A percentile compares a stretch with the other conserved stretches of the same genome.
These are phyloP conservation scores for Crucibulum laeve DNA, from an alignment of 768 basidiomycete genomes.

Conservation along the genomic window DNA sequence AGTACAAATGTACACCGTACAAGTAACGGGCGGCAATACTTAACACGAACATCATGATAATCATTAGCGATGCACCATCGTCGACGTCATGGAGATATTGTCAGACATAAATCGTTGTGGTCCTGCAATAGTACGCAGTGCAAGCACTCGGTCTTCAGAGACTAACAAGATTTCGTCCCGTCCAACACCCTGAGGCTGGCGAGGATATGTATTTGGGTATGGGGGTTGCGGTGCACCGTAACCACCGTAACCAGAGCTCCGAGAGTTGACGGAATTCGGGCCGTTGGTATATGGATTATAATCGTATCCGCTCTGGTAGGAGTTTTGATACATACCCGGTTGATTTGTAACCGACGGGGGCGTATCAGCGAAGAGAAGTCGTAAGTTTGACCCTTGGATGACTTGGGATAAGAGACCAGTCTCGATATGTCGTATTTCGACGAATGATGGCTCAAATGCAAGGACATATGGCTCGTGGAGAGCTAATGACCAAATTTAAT, in stretches of 20 bases:
- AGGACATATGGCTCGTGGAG: slow-evolving; percentile 95
- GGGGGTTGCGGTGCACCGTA: slow-evolving; percentile 26
- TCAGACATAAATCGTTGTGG: slow-evolving; percentile 36
- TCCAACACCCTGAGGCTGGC: slow-evolving; percentile 45
- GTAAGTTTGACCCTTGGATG: slow-evolving; percentile 88
- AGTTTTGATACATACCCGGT: slow-evolving; percentile 31
- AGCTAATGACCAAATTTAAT: slow-evolving; percentile 41
- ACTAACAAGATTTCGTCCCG: slow-evolving; percentile 88
- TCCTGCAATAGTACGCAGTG: slow-evolving; percentile 49
- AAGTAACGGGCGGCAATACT: not conserved
- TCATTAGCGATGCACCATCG: slow-evolving; percentile 20
- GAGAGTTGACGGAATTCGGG: not conserved
- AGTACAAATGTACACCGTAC: too few species aligned
- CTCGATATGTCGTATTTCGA: slow-evolving; percentile 95
- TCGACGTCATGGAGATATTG: slow-evolving; percentile 38
- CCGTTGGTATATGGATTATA: slow-evolving; percentile 5
- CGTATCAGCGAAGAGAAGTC: slow-evolving; percentile 89
- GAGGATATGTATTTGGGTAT: slow-evolving; percentile 40
- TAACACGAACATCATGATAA: not conserved
- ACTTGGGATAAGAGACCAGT: slow-evolving; percentile 90
- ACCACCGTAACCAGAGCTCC: slow-evolving; percentile 19
- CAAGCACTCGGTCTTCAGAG: slow-evolving; percentile 82
- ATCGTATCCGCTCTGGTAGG: slow-evolving; percentile 24
- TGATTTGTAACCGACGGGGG: slow-evolving; percentile 80
- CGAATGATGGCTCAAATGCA: slow-evolving; percentile 94